These are phyloP conservation scores for Lipomyces sp. DNA, from an alignment of 805 yeast species.

Conservation along the genomic window DNA sequence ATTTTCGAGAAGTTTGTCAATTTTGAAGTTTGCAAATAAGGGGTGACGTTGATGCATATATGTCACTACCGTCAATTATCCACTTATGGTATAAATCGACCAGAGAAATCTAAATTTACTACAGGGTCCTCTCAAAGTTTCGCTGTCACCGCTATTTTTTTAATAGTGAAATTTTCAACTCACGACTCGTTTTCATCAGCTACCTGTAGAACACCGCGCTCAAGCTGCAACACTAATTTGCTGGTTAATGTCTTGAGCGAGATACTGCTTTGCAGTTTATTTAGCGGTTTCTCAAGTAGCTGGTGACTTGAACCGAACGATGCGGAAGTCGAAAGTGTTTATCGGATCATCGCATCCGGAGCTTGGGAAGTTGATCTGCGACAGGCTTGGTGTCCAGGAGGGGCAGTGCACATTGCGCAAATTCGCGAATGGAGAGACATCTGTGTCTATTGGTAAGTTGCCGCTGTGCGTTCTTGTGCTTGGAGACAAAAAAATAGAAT, in stretches of 20 bases:
- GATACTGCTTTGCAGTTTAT: not conserved
- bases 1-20: not conserved
- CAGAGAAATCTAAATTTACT: not conserved
- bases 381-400: slow-evolving; percentile 86
- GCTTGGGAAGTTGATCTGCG: slow-evolving; percentile 87
- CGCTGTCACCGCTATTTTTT: not conserved
- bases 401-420: slow-evolving; percentile 91
- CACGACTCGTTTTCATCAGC: not conserved
- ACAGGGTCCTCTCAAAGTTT: not conserved
- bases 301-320: slow-evolving; percentile 42
- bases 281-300: slow-evolving; percentile 2
- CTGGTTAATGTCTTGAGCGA: not conserved
- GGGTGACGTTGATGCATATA: not conserved
- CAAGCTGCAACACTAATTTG: not conserved
- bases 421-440: slow-evolving; percentile 97
- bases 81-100: not conserved
- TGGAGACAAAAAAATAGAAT: not conserved
- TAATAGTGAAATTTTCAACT: not conserved
- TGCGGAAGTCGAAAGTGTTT: slow-evolving; percentile 97
- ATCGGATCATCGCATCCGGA: slow-evolving; percentile 98
- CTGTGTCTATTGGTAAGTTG: slow-evolving; percentile 84
- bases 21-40: too few relatives aligned
- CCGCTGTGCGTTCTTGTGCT: not conserved
- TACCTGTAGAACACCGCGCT: slow-evolving; percentile 4
- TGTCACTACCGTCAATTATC: not conserved